Evolutionary conservation across 2,329 filamentous ascomycete genomes (phyloP).

Genomic region (Monascus ruber): DNA sequence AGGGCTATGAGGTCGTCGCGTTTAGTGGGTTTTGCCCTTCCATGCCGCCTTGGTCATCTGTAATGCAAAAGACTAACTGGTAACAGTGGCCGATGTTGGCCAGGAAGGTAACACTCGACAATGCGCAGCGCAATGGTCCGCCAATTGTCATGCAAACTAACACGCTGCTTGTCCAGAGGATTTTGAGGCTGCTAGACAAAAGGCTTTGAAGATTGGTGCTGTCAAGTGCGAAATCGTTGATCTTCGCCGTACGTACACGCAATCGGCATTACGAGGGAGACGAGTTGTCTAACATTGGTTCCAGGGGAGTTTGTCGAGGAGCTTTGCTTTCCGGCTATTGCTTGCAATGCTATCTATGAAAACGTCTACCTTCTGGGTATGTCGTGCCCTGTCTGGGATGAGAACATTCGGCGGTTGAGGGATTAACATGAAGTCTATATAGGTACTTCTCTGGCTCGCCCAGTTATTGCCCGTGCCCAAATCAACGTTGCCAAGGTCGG

Average conservation of each 20-base stretch:
- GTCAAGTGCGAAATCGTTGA: constrained; percentile 52
- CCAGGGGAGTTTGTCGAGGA: constrained; percentile 62
- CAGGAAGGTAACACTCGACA: constrained; percentile 42
- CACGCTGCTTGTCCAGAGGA: constrained; percentile 43
- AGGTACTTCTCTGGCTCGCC: constrained; percentile 32
- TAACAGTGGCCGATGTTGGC: constrained; percentile 55
- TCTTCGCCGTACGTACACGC: constrained; percentile 38
- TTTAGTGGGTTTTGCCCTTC: constrained; percentile 34
- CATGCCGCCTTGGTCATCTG: too few species aligned
- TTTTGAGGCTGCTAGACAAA: constrained; percentile 59
- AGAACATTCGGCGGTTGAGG: neutral
- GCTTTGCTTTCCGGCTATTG: constrained; percentile 65
- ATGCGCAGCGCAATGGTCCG: neutral
- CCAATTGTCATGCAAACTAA: constrained; percentile 1
- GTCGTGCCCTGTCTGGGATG: constrained; percentile 10
- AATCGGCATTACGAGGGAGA: neutral
- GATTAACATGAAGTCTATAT: constrained; percentile 2
- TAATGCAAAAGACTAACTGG: too few species aligned
- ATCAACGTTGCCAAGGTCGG: constrained; percentile 20
- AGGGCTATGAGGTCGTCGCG: constrained; percentile 50
- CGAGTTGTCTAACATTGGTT: neutral
- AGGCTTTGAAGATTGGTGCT: constrained; percentile 59
- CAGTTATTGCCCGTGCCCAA: constrained; percentile 38
- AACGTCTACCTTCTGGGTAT: constrained; percentile 50
- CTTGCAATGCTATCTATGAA: constrained; percentile 54